Evolutionary conservation across 2,329 filamentous ascomycete genomes (phyloP), one percentile per base, ranked within the genome.

Genomic region (Fusarium agapanthi): DNA sequence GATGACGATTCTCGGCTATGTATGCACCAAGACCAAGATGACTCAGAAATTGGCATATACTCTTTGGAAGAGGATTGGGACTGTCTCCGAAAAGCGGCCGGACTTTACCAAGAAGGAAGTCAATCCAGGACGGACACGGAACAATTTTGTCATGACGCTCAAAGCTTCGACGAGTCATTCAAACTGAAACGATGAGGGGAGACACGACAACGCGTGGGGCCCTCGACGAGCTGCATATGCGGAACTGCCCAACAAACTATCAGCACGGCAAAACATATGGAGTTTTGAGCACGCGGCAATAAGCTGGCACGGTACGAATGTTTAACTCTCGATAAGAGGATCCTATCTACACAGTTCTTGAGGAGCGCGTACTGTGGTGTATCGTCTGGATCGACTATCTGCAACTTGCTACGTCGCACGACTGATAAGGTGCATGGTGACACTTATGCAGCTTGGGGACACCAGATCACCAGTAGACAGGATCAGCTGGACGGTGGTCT

Each of bases 81-180:
- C 67, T n/a, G 45, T 61, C 34, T 50, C 70, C 54, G 57, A 65
- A 24, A 64, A 43, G 53, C 64, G 65, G 14, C 41, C 68, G 30
- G 66, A 71, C 24, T 81, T 81, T 60, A 56, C 75, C 67, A 98
- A 98, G 83, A 88, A 89, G 69, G 92, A 96, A 79, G 80, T 97
- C 44, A 91, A 93, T 69, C 88, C 93, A 28, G 95, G 95, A 16
- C 85, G 86, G 59, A 88, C 86, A 30, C 90, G 95, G 80, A 99
- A 99, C 82, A 98, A 99, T 79, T 99, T 98, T 81, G 90, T 93
- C 20, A 91, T 98, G 75, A 88, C 94, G 22, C 81, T 97, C 67
- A 84, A 85, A 81, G 62, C 64, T 50, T 65, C 71, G 45, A 66
- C 61, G 55, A 65, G 56, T 67, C 75, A 75, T 58, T 56, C 63